These are phyloP conservation scores for Podila horticola DNA, from an alignment of 192 early-diverging fungal genomes.

Conservation along the genomic window DNA sequence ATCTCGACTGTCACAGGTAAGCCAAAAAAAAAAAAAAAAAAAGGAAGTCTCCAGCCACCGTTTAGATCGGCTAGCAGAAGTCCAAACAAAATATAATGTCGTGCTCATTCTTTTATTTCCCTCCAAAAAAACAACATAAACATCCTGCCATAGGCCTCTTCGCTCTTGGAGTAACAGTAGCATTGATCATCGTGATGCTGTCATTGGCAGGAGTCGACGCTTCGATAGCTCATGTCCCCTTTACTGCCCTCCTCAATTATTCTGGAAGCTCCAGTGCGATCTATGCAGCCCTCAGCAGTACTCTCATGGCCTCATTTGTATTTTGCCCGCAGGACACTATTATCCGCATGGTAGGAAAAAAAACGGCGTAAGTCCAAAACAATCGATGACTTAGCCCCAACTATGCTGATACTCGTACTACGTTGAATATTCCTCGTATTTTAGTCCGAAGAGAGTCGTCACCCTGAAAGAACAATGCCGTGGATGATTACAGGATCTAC, in stretches of 20 bases:
- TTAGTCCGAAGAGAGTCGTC: constrained; percentile 32
- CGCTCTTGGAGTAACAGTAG: constrained; percentile 14
- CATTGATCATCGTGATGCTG: constrained; percentile 21
- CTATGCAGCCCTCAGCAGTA: constrained; percentile 32
- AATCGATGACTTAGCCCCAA: background rate
- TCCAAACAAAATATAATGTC: background rate
- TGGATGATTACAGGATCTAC: constrained; percentile 20
- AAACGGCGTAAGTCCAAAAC: background rate
- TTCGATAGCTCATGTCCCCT: constrained; percentile 18
- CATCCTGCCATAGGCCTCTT: constrained; percentile 11
- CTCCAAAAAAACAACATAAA: background rate
- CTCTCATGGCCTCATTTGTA: constrained; percentile 36
- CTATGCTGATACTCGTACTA: background rate
- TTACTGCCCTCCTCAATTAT: constrained; percentile 41
- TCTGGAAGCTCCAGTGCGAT: constrained; percentile 29
- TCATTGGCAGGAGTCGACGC: constrained; percentile 16
- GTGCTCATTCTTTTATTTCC: background rate
- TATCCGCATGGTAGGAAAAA: constrained; percentile 24
- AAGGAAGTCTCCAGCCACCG: background rate
- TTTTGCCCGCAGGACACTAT: constrained; percentile 44
- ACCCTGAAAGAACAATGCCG: constrained; percentile 24
- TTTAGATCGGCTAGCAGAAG: background rate
- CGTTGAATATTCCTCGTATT: background rate
- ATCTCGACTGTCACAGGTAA: constrained; percentile 25
- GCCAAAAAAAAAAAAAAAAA: background rate